Percentiles rank a stretch among this genome's conserved stretches.
These are phyloP conservation scores for Colletotrichum abscissum DNA, from an alignment of 2,329 filamentous ascomycete genomes.

Conservation along the genomic window DNA sequence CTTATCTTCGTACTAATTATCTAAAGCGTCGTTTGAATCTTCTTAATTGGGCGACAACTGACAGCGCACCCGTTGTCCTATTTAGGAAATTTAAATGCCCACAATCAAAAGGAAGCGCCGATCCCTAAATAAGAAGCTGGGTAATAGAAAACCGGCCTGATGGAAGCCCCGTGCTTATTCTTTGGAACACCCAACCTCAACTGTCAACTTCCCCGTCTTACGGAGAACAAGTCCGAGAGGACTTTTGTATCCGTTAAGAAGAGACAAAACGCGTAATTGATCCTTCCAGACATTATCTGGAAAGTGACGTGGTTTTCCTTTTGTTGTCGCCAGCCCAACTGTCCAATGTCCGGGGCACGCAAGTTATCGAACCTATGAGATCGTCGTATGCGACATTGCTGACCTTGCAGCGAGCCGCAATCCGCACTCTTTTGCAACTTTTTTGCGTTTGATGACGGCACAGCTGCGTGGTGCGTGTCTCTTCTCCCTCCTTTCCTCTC, in stretches of 20 bases:
- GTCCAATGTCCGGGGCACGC: background rate
- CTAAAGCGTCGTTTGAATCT: background rate
- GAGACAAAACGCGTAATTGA: background rate
- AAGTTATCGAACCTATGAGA: background rate
- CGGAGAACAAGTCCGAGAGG: background rate
- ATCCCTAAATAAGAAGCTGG: background rate
- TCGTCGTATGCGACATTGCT: background rate
- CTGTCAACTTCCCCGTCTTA: background rate
- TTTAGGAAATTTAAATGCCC: background rate
- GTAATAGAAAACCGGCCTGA: background rate
- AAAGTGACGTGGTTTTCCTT: background rate
- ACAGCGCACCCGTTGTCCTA: background rate
- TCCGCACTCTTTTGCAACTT: background rate
- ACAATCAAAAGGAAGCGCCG: background rate
- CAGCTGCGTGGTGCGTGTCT: background rate
- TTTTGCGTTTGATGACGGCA: background rate
- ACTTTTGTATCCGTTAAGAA: background rate
- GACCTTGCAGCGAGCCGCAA: background rate
- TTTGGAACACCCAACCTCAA: background rate
- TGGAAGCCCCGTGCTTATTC: background rate
- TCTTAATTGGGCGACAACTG: background rate
- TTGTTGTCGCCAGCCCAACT: background rate
- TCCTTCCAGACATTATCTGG: background rate
- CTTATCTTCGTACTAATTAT: accelerated
- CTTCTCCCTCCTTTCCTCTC: background rate